Conservation (phyloP, 352 stramenopile species). For the Globisporangium takayamanum region DNA sequence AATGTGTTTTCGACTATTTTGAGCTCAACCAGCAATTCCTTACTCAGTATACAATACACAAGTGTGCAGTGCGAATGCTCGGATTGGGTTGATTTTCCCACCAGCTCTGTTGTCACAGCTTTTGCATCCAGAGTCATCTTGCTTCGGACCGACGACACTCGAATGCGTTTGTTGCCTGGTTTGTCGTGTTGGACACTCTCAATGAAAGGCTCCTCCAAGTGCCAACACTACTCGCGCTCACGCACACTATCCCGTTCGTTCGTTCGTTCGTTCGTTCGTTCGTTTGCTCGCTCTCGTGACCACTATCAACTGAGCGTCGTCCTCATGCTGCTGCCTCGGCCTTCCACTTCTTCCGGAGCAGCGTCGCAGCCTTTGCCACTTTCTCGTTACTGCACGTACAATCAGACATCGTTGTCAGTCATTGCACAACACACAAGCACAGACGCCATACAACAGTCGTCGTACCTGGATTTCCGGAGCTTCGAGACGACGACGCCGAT, state of each 20-base stretch:
- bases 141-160: too few relatives aligned
- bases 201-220: too few relatives aligned
- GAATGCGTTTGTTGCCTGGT: too few relatives aligned
- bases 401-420: conserved; percentile 20
- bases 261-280: background rate
- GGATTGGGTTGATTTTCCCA: too few relatives aligned
- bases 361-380: conserved; percentile 44
- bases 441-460: background rate
- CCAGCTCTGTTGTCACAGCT: too few relatives aligned
- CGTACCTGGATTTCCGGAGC: conserved; percentile 67
- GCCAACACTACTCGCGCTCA: too few relatives aligned
- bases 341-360: conserved; percentile 81
- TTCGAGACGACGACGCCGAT: conserved; percentile 70
- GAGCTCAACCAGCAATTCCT: too few relatives aligned
- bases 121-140: too few relatives aligned
- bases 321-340: conserved; percentile 28
- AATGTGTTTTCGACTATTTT: background rate
- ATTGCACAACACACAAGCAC: background rate
- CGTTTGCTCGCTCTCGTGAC: background rate
- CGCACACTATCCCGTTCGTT: too few relatives aligned
- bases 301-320: background rate
- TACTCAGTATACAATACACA: too few relatives aligned
- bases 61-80: too few relatives aligned
- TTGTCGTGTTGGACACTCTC: too few relatives aligned
- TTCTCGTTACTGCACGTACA: conserved; percentile 51